Percentiles rank a stretch among this genome's conserved stretches.
phyloP scores from a whole-genome alignment of 352 stramenopile species.

The Blastocystis sp. region DNA sequence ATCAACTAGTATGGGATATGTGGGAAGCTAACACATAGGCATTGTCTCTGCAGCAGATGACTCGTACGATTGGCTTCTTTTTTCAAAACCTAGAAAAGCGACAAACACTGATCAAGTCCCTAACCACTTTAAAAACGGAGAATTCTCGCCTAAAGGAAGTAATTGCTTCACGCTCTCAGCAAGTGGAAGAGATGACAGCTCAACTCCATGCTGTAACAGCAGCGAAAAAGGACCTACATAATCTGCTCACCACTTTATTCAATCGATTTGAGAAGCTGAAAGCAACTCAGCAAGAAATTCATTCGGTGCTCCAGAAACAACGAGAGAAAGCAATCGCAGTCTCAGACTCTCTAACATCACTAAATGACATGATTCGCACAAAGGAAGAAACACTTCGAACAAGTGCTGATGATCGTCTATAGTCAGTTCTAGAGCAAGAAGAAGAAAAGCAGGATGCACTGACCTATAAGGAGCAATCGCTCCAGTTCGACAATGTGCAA shows the following conservation, averaged over 20 bases:
- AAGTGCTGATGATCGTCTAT: not conserved
- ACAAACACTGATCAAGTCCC: slow-evolving; percentile 39
- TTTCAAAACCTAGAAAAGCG: slow-evolving; percentile 47
- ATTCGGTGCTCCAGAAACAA: not conserved
- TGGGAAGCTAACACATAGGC: not conserved
- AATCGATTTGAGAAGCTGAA: not conserved
- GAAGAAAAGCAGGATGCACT: not conserved
- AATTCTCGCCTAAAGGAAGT: slow-evolving; percentile 37
- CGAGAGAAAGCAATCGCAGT: not conserved
- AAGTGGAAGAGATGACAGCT: slow-evolving; percentile 11
- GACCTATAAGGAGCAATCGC: not conserved
- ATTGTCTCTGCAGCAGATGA: slow-evolving; percentile 42
- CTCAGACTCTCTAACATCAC: not conserved
- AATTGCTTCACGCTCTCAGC: not conserved
- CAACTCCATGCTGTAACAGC: not conserved
- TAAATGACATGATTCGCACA: not conserved
- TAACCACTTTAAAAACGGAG: slow-evolving; percentile 43
- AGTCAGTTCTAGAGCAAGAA: not conserved
- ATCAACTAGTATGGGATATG: not conserved
- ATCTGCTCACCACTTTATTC: slow-evolving; percentile 17
- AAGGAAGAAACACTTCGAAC: not conserved
- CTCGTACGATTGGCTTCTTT: slow-evolving; percentile 53
- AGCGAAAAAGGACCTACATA: not conserved
- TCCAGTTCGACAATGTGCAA: not conserved
- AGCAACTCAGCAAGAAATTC: not conserved